Evolutionary conservation across 2,329 filamentous ascomycete species (phyloP).

Genomic region (Fusarium albosuccineum): DNA sequence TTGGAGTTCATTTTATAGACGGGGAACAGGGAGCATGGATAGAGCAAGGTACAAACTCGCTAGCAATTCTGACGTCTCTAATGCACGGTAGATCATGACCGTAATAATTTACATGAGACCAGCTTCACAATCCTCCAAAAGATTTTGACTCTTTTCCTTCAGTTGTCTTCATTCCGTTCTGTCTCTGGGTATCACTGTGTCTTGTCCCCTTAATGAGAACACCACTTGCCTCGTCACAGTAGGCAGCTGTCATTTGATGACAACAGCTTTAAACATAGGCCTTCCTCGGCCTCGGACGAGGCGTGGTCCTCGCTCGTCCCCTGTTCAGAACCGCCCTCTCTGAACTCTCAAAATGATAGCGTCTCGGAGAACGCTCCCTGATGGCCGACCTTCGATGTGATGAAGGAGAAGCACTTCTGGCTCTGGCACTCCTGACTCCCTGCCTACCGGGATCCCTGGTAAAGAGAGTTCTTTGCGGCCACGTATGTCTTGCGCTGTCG

Average conservation of each 20-base stretch:
- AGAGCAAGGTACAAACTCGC: slow-evolving; percentile 3
- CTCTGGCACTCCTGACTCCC: not conserved
- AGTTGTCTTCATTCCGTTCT: not conserved
- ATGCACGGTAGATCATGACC: not conserved
- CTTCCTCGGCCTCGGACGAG: too few relatives aligned
- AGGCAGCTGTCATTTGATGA: too few relatives aligned
- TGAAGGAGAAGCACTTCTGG: slow-evolving; percentile 12
- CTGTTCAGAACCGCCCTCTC: too few relatives aligned
- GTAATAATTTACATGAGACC: slow-evolving; percentile 5
- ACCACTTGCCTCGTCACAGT: too few relatives aligned
- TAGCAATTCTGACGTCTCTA: slow-evolving; percentile 25
- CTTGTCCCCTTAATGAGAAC: too few relatives aligned
- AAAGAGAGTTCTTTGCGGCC: slow-evolving; percentile 20
- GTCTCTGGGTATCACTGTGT: not conserved
- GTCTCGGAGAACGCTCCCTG: too few relatives aligned
- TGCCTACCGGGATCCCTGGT: not conserved
- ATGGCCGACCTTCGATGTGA: not conserved
- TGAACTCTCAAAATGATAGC: too few relatives aligned
- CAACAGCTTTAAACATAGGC: too few relatives aligned
- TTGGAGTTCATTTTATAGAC: not conserved
- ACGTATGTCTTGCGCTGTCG: slow-evolving; percentile 5
- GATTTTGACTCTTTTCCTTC: not conserved
- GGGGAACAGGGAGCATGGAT: not conserved
- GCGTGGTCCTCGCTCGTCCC: too few relatives aligned
- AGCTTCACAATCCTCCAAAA: not conserved